A percentile compares a stretch with the other conserved stretches of the same genome.
phyloP scores from a whole-genome alignment of 208 protist genomes.

The Trypanosoma conorhini region DNA sequence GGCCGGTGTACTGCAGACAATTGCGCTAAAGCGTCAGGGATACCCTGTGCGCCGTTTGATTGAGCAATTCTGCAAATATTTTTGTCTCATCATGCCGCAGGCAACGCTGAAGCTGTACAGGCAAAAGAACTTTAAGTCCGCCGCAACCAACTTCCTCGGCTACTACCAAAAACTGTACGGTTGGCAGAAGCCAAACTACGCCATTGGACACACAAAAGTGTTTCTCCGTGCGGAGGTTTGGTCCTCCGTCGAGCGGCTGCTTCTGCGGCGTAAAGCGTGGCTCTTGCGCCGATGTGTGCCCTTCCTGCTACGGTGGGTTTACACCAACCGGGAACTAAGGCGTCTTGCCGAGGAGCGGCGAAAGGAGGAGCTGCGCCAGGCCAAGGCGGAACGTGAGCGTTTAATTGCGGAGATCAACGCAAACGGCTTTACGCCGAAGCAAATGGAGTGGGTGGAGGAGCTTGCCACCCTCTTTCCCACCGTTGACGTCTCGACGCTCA shows the following conservation, averaged over 20 bases:
- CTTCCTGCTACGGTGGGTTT: slow-evolving; percentile 71
- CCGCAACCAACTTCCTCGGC: slow-evolving; percentile 50
- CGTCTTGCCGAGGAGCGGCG: slow-evolving; percentile 59
- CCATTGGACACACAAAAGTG: slow-evolving; percentile 85
- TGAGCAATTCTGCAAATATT: slow-evolving; percentile 79
- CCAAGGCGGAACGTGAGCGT: slow-evolving; percentile 53
- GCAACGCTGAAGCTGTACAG: slow-evolving; percentile 39
- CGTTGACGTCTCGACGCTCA: slow-evolving; percentile 45
- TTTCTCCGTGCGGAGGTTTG: slow-evolving; percentile 87
- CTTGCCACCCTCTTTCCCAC: slow-evolving; percentile 66
- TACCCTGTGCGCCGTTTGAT: slow-evolving; percentile 84
- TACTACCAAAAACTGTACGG: slow-evolving; percentile 64
- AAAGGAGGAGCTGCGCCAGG: slow-evolving; percentile 43
- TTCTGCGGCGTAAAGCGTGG: slow-evolving; percentile 66
- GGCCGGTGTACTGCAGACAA: slow-evolving; percentile 90
- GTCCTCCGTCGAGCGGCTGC: slow-evolving; percentile 76
- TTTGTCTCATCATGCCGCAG: slow-evolving; percentile 72
- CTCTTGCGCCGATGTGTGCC: slow-evolving; percentile 64
- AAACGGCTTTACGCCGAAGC: slow-evolving; percentile 41
- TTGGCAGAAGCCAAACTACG: slow-evolving; percentile 73
- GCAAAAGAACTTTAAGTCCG: slow-evolving; percentile 41
- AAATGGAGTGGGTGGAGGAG: slow-evolving; percentile 62
- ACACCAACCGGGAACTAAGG: slow-evolving; percentile 64
- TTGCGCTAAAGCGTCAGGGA: slow-evolving; percentile 89
- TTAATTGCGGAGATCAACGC: slow-evolving; percentile 41